Evolutionary conservation across 208 protist species (phyloP).

Genomic region (Polymyxa betae): DNA sequence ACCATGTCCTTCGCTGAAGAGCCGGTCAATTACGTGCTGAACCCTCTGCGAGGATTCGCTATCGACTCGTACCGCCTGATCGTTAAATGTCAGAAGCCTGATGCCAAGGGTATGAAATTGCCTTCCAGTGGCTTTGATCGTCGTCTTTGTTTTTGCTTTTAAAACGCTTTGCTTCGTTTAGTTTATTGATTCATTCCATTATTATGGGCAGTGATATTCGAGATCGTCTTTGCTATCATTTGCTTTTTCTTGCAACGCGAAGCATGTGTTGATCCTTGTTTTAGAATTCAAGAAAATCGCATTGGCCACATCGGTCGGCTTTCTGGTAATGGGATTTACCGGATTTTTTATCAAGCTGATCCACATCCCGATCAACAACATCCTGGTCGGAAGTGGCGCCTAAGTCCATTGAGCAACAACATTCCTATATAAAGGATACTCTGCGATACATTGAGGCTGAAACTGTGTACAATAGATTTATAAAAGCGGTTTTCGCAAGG

Average conservation of each 20-base stretch:
- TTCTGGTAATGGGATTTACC: constrained; percentile 83
- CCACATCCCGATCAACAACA: constrained; percentile 86
- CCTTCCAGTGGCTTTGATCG: neutral
- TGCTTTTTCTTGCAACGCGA: neutral
- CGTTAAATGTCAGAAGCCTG: constrained; percentile 76
- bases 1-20: constrained; percentile 27
- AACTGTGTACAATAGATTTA: neutral
- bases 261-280: neutral
- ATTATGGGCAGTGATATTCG: constrained; percentile 17
- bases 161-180: neutral
- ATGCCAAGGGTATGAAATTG: constrained; percentile 71
- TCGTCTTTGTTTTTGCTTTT: neutral
- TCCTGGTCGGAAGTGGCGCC: constrained; percentile 73
- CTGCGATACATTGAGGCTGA: neutral
- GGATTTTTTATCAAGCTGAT: constrained; percentile 85
- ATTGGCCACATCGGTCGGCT: constrained; percentile 78
- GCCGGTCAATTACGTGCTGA: constrained; percentile 31
- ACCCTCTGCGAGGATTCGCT: constrained; percentile 39
- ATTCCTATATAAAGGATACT: neutral
- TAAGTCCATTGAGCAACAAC: neutral
- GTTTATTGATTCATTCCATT: neutral
- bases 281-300: constrained; percentile 84
- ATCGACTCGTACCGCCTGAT: constrained; percentile 74
- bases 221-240: neutral
- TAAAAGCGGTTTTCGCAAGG: neutral